Evolutionary conservation across 2,329 filamentous ascomycete genomes (phyloP).

Genomic region (Apiospora koreana): DNA sequence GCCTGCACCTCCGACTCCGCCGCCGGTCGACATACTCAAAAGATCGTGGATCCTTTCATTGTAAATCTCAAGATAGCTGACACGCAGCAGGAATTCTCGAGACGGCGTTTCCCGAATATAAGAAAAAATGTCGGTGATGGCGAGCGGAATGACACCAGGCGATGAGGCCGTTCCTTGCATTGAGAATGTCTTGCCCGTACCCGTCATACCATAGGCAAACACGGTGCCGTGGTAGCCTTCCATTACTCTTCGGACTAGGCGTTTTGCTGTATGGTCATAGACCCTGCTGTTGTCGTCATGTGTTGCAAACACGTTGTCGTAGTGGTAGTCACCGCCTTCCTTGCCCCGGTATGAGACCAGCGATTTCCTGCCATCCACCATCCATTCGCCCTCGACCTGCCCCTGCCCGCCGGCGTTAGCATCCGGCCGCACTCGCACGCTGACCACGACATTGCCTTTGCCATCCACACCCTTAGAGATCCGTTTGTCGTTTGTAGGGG

Average conservation of each 20-base stretch:
- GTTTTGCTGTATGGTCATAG: constrained; percentile 92
- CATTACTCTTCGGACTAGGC: constrained; percentile 94
- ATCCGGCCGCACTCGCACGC: constrained; percentile 90
- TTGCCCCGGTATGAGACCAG: constrained; percentile 82
- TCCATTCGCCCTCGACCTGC: constrained; percentile 80
- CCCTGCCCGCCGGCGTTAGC: constrained; percentile 59
- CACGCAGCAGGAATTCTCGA: constrained; percentile 88
- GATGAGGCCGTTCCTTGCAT: constrained; percentile 98
- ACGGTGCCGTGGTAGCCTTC: constrained; percentile 98
- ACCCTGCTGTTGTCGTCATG: constrained; percentile 93
- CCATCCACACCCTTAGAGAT: constrained; percentile 61
- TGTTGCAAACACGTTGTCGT: constrained; percentile 95
- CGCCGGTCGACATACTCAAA: constrained; percentile 70
- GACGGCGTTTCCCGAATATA: constrained; percentile 97
- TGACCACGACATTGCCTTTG: constrained; percentile 95
- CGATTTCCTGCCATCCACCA: constrained; percentile 82
- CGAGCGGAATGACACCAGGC: constrained; percentile 93
- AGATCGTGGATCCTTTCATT: constrained; percentile 97
- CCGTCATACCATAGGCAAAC: constrained; percentile 98
- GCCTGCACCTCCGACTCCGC: constrained; percentile 48
- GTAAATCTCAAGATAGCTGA: constrained; percentile 98
- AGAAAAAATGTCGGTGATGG: constrained; percentile 98
- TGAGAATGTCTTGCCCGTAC: constrained; percentile 97
- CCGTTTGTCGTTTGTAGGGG: constrained; percentile 44
- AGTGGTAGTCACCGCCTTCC: constrained; percentile 89